These are phyloP conservation scores for Phytophthora melonis DNA, from an alignment of 352 stramenopile genomes.

Conservation along the genomic window DNA sequence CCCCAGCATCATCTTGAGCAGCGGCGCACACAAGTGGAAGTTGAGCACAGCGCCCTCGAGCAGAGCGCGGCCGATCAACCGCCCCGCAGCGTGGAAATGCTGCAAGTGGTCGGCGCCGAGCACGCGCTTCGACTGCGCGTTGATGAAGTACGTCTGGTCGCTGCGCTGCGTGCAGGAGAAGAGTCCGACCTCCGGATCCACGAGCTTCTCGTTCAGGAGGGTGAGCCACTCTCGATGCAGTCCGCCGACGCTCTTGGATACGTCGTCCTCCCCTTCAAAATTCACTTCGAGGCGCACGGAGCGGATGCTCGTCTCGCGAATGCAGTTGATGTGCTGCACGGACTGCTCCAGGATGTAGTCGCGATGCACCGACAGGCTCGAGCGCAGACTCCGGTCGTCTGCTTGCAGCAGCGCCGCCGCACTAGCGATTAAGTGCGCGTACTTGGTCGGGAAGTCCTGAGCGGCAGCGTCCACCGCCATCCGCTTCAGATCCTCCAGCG, in stretches of 20 bases:
- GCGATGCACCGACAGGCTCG: conserved; percentile 38
- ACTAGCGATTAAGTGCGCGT: conserved; percentile 52
- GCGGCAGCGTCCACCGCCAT: conserved; percentile 31
- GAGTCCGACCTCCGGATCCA: conserved; percentile 54
- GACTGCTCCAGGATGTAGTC: conserved; percentile 65
- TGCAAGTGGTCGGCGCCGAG: conserved; percentile 68
- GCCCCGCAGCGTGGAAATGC: conserved; percentile 62
- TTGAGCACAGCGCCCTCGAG: conserved; percentile 93
- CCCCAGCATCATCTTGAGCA: conserved; percentile 98
- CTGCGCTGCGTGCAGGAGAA: conserved; percentile 66
- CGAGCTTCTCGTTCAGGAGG: conserved; percentile 65
- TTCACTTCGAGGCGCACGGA: conserved; percentile 62
- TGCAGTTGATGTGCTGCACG: conserved; percentile 56
- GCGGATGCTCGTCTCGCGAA: conserved; percentile 48
- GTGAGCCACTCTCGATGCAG: conserved; percentile 88
- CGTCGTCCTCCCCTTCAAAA: conserved; percentile 63
- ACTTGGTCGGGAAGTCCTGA: conserved; percentile 58
- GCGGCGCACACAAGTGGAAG: conserved; percentile 94
- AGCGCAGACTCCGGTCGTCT: conserved; percentile 3
- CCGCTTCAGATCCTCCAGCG: conserved; percentile 35
- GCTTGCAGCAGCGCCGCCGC: conserved; percentile 30
- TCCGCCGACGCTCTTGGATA: conserved; percentile 35
- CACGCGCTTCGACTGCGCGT: conserved; percentile 59
- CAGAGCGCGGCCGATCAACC: conserved; percentile 66
- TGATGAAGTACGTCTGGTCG: conserved; percentile 71